These are phyloP conservation scores for Kwoniella shivajii DNA, from an alignment of 1,284 basidiomycete genomes.

Conservation along the genomic window DNA sequence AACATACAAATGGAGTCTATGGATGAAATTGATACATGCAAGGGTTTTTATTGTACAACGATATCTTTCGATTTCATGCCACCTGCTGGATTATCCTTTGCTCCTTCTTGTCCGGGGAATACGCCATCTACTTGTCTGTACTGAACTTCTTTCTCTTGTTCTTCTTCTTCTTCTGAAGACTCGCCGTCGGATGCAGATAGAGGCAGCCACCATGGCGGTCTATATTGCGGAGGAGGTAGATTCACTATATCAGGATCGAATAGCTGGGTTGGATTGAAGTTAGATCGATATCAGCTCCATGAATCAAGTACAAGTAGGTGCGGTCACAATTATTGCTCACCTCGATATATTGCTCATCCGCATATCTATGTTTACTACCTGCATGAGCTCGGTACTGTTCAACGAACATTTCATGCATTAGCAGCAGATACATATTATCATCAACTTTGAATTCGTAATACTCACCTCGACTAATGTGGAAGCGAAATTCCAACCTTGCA, in stretches of 20 bases:
- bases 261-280: slow-evolving; percentile 23
- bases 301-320: background rate
- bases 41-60: slow-evolving; percentile 6
- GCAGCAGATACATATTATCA: background rate
- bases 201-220: slow-evolving; percentile 40
- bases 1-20: too few relatives aligned
- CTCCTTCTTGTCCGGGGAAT: slow-evolving; percentile 13
- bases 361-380: slow-evolving; percentile 48
- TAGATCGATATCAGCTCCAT: background rate
- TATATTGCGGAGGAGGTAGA: slow-evolving; percentile 33
- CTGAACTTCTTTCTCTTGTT: slow-evolving; percentile 3
- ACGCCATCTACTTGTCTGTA: slow-evolving; percentile 14
- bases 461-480: slow-evolving; percentile 47
- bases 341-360: slow-evolving; percentile 55
- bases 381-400: slow-evolving; percentile 48
- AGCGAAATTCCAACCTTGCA: slow-evolving; percentile 55
- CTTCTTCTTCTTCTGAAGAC: slow-evolving; percentile 19
- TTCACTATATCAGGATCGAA: slow-evolving; percentile 52
- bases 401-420: background rate
- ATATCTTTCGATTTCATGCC: background rate
- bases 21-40: too few relatives aligned
- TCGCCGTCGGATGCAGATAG: slow-evolving; percentile 12
- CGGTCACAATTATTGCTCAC: slow-evolving; percentile 19
- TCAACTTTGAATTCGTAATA: background rate
- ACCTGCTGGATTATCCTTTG: background rate